Evolutionary conservation across 2,329 filamentous ascomycete genomes (phyloP).

Genomic region (Colletotrichum echinochloae): DNA sequence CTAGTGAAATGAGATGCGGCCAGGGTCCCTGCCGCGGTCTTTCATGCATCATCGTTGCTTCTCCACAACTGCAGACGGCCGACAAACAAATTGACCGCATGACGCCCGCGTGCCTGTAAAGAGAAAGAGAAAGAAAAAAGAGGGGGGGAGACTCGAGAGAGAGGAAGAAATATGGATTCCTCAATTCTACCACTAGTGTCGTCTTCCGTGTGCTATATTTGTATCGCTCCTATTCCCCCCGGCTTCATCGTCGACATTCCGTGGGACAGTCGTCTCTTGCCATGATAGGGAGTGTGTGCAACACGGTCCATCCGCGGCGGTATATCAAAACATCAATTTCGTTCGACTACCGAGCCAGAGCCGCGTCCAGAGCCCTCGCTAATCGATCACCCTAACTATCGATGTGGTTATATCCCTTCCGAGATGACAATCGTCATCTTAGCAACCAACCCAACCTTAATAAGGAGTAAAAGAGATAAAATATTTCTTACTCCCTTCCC

Average conservation of each 20-base stretch:
- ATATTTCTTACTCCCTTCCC: too few relatives aligned
- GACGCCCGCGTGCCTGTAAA: neutral
- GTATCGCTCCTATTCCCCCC: neutral
- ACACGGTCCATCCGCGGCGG: neutral
- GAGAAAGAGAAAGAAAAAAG: too few relatives aligned
- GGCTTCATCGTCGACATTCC: too few relatives aligned
- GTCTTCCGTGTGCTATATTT: neutral
- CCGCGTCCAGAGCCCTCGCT: neutral
- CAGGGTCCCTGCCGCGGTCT: conserved; percentile 24
- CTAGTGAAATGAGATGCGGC: conserved; percentile 32
- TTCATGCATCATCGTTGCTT: neutral
- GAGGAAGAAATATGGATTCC: neutral
- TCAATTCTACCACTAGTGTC: neutral
- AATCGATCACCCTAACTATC: conserved; percentile 28
- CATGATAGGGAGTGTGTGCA: neutral
- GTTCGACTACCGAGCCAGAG: neutral
- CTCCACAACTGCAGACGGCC: neutral
- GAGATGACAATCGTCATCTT: neutral
- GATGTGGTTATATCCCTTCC: neutral
- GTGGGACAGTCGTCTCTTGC: neutral
- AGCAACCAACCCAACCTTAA: neutral
- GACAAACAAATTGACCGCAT: conserved; percentile 2
- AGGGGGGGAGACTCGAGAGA: too few relatives aligned
- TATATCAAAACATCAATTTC: neutral
- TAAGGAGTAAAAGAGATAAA: neutral